Evolutionary conservation across 345 rosid genomes (phyloP).

Genomic region (Syzygium aromaticum): DNA sequence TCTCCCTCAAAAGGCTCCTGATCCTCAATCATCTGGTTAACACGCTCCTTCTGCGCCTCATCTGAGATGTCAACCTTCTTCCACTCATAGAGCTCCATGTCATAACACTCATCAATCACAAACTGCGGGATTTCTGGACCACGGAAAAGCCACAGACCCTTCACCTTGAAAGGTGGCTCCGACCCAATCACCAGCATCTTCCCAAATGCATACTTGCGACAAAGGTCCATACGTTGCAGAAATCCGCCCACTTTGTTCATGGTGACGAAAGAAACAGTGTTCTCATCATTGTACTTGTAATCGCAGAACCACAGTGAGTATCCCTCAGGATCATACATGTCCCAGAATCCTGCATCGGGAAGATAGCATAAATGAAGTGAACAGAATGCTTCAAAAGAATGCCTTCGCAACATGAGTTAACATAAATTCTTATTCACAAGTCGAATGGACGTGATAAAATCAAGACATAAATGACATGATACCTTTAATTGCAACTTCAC

Average conservation of each 20-base stretch:
- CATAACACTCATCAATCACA: slow-evolving; percentile 83
- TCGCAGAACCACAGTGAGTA: slow-evolving; percentile 97
- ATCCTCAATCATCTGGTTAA: slow-evolving; percentile 92
- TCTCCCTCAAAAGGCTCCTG: slow-evolving; percentile 91
- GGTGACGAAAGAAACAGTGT: slow-evolving; percentile 79
- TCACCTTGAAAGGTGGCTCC: slow-evolving; percentile 79
- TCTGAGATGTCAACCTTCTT: slow-evolving; percentile 73
- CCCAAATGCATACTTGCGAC: slow-evolving; percentile 92
- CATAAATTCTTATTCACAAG: not conserved
- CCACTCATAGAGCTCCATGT: slow-evolving; percentile 98
- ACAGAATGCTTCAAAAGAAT: not conserved
- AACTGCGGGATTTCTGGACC: slow-evolving; percentile 83
- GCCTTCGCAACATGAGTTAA: not conserved
- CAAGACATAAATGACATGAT: not conserved
- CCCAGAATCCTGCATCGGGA: slow-evolving; percentile 83
- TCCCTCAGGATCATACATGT: slow-evolving; percentile 98
- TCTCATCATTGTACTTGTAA: slow-evolving; percentile 96
- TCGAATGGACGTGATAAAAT: not conserved
- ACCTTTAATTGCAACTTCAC: slow-evolving; percentile 96
- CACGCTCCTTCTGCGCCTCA: slow-evolving; percentile 89
- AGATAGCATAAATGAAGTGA: not conserved
- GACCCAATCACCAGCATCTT: slow-evolving; percentile 90
- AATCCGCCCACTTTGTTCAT: slow-evolving; percentile 94
- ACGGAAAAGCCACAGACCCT: slow-evolving; percentile 97
- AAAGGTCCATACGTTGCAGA: slow-evolving; percentile 92